Conservation (phyloP, 2,329 filamentous ascomycete species). For the Neoscytalidium dimidiatum region DNA sequence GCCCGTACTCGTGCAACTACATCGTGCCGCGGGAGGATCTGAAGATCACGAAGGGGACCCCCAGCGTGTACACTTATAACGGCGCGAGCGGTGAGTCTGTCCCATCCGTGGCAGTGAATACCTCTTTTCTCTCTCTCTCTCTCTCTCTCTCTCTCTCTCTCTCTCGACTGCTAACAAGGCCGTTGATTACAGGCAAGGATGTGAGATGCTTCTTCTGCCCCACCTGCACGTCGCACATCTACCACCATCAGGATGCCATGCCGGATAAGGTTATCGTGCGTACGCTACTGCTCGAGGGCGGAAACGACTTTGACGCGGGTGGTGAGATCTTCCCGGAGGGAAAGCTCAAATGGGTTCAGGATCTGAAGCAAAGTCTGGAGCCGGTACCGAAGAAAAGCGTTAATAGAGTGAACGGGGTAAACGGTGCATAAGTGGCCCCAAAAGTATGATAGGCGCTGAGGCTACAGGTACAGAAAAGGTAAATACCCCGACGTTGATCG, state of each 20-base stretch:
- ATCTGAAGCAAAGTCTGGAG: slow-evolving; percentile 26
- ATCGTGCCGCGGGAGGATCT: slow-evolving; percentile 35
- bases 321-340: slow-evolving; percentile 43
- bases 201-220: slow-evolving; percentile 42
- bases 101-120: no score
- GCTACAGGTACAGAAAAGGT: background rate
- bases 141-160: no score
- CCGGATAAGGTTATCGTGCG: slow-evolving; percentile 42
- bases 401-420: background rate
- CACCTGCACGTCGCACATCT: slow-evolving; percentile 43
- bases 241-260: slow-evolving; percentile 43
- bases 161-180: background rate
- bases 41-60: slow-evolving; percentile 28
- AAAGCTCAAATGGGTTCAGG: slow-evolving; percentile 35
- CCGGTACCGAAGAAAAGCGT: background rate
- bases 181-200: slow-evolving; percentile 28
- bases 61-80: slow-evolving; percentile 34
- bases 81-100: slow-evolving; percentile 31
- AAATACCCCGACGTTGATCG: background rate
- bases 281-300: slow-evolving; percentile 41
- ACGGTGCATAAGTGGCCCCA: background rate
- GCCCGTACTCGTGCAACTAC: slow-evolving; percentile 39
- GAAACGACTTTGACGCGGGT: slow-evolving; percentile 34
- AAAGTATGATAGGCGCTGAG: background rate
- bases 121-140: no score